Conservation (phyloP, 208 protist species). For the Trypanosoma theileri region DNA sequence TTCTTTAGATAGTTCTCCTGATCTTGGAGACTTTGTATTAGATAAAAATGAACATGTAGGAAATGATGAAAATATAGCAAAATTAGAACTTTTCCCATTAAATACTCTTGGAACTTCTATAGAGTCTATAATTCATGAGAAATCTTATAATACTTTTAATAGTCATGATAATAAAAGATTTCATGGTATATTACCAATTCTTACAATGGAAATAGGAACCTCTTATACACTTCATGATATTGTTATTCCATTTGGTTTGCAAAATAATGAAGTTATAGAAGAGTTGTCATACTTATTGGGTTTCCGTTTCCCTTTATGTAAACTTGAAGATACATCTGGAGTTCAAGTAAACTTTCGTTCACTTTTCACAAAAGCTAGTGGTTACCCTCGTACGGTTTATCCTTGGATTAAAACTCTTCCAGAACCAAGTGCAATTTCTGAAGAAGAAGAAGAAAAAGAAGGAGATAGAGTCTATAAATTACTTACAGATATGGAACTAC, state of each 20-base stretch:
- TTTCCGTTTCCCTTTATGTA: conserved; percentile 14
- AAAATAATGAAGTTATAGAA: conserved; percentile 18
- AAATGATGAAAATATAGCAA: conserved; percentile 14
- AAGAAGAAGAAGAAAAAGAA: background rate
- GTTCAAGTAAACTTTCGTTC: conserved; percentile 1
- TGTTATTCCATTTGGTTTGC: conserved; percentile 29
- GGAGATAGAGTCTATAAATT: conserved; percentile 27
- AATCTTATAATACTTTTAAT: background rate
- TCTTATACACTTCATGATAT: conserved; percentile 31
- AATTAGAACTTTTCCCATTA: conserved; percentile 26
- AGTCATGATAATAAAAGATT: background rate
- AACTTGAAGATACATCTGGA: background rate
- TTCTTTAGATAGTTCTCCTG: conserved; percentile 29
- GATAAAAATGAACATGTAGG: background rate
- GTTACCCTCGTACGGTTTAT: conserved; percentile 28
- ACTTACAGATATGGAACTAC: conserved; percentile 32
- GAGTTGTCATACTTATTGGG: conserved; percentile 28
- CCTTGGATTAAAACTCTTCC: conserved; percentile 66
- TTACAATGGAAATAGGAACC: conserved; percentile 30
- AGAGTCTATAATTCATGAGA: conserved; percentile 13
- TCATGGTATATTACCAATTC: conserved; percentile 17
- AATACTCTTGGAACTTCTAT: background rate
- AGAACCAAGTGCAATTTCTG: conserved; percentile 28
- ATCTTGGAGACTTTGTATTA: conserved; percentile 68
- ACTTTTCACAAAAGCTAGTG: conserved; percentile 22